phyloP scores from a whole-genome alignment of 768 basidiomycete genomes.

The Podaxis sp. region DNA sequence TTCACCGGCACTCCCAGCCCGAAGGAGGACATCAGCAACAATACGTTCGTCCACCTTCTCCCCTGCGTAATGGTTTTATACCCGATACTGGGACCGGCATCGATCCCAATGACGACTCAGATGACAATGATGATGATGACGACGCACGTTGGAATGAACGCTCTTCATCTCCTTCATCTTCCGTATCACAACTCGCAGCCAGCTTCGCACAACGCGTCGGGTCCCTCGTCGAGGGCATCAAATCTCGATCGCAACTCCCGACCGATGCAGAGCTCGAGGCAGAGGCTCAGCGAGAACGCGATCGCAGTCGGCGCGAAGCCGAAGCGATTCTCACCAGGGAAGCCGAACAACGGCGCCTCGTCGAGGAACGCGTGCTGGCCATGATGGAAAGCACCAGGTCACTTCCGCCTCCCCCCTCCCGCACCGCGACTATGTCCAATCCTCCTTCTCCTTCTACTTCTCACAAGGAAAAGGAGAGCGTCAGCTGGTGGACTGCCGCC shows the following conservation, averaged over 20 bases:
- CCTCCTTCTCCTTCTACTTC: slow-evolving; percentile 72
- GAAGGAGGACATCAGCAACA: slow-evolving; percentile 35
- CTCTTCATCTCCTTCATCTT: slow-evolving; percentile 66
- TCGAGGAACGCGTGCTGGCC: slow-evolving; percentile 77
- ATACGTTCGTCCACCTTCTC: slow-evolving; percentile 64
- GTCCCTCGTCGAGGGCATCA: slow-evolving; percentile 57
- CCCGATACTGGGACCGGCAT: slow-evolving; percentile 59
- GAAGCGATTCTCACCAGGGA: slow-evolving; percentile 74
- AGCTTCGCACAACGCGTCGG: slow-evolving; percentile 77
- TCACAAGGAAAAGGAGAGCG: slow-evolving; percentile 59
- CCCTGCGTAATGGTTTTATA: slow-evolving; percentile 64
- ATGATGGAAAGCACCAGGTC: slow-evolving; percentile 59
- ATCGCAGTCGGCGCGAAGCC: slow-evolving; percentile 72
- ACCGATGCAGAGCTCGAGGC: slow-evolving; percentile 82
- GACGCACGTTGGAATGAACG: slow-evolving; percentile 34
- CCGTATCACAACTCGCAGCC: slow-evolving; percentile 71
- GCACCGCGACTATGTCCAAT: slow-evolving; percentile 53
- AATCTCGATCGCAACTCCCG: slow-evolving; percentile 44
- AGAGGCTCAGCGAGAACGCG: slow-evolving; percentile 76
- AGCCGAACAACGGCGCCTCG: slow-evolving; percentile 61
- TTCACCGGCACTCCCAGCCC: slow-evolving; percentile 28
- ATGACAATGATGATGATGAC: slow-evolving; percentile 43
- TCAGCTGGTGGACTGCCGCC: slow-evolving; percentile 72
- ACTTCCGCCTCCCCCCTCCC: slow-evolving; percentile 60
- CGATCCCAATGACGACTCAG: slow-evolving; percentile 45